Percentiles rank a stretch among this genome's conserved stretches.
These are phyloP conservation scores for Penicillium alfredii DNA, from an alignment of 495 filamentous ascomycete species.

Conservation along the genomic window DNA sequence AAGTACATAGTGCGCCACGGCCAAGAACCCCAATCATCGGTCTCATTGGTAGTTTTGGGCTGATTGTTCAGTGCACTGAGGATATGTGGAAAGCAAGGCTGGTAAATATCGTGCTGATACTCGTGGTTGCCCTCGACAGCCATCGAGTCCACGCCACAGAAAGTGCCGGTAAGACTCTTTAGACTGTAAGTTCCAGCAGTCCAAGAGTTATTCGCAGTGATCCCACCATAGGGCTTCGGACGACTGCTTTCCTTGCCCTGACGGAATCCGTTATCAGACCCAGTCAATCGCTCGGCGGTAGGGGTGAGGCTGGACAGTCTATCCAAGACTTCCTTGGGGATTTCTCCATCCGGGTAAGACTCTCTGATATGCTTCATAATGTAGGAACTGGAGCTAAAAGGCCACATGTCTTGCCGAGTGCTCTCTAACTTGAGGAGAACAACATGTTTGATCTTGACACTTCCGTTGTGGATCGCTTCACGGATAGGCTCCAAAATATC, in stretches of 20 bases:
- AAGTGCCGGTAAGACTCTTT: constrained; percentile 26
- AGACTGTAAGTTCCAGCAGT: constrained; percentile 28
- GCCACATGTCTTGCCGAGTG: constrained; percentile 36
- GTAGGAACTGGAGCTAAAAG: constrained; percentile 23
- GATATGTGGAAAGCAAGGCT: constrained; percentile 38
- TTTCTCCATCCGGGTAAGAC: constrained; percentile 15
- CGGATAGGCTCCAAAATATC: constrained; percentile 18
- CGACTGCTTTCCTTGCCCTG: neutral
- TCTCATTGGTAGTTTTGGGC: constrained; percentile 23
- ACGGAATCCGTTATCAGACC: constrained; percentile 15
- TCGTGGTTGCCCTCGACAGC: constrained; percentile 31
- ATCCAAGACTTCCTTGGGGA: constrained; percentile 21
- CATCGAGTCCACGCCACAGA: constrained; percentile 29
- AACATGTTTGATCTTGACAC: constrained; percentile 33
- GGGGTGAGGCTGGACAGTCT: constrained; percentile 29
- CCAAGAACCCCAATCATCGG: constrained; percentile 25
- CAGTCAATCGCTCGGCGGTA: constrained; percentile 24
- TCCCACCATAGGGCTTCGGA: constrained; percentile 23
- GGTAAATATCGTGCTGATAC: constrained; percentile 33
- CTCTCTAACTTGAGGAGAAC: constrained; percentile 34
- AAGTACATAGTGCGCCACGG: constrained; percentile 36
- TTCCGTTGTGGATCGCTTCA: constrained; percentile 14
- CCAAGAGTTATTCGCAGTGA: constrained; percentile 23
- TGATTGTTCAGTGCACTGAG: constrained; percentile 31
- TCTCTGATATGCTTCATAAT: constrained; percentile 21